Percentiles rank a stretch among this genome's conserved stretches.
Conservation (phyloP, 257 asterid species). For the Capsicum rhomboideum region DNA sequence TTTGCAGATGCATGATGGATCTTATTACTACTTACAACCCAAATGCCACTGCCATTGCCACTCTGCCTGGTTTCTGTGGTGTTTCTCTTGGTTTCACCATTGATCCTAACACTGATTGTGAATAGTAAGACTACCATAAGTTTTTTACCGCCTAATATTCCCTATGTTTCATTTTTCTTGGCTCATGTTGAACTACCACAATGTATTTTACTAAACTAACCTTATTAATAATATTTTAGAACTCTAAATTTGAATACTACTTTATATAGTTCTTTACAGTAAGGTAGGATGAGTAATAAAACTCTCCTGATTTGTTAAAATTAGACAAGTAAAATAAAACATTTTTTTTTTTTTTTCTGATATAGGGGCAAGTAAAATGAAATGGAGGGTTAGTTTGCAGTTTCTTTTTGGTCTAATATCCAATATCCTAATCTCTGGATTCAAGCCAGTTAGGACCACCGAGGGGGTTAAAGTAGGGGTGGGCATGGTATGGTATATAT, state of each 20-base stretch:
- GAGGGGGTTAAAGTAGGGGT: not conserved
- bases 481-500: too few relatives aligned
- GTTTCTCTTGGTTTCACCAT: conserved; percentile 81
- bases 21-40: conserved; percentile 35
- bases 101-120: conserved; percentile 77
- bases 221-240: too few relatives aligned
- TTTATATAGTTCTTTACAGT: too few relatives aligned
- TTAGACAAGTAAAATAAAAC: too few relatives aligned
- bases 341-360: too few relatives aligned
- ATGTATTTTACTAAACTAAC: too few relatives aligned
- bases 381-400: not conserved
- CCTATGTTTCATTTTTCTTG: too few relatives aligned
- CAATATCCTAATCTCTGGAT: not conserved
- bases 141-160: not conserved
- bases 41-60: conserved; percentile 85
- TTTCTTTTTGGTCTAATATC: not conserved
- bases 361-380: too few relatives aligned
- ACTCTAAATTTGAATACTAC: too few relatives aligned
- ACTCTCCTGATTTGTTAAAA: too few relatives aligned
- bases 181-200: too few relatives aligned
- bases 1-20: conserved; percentile 76
- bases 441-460: not conserved
- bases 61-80: conserved; percentile 88
- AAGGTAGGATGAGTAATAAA: too few relatives aligned
- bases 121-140: conserved; percentile 33